Percentiles rank a stretch among this genome's conserved stretches.
phyloP scores from a whole-genome alignment of 352 stramenopile genomes.

The Phytophthora macrochlamydospora region DNA sequence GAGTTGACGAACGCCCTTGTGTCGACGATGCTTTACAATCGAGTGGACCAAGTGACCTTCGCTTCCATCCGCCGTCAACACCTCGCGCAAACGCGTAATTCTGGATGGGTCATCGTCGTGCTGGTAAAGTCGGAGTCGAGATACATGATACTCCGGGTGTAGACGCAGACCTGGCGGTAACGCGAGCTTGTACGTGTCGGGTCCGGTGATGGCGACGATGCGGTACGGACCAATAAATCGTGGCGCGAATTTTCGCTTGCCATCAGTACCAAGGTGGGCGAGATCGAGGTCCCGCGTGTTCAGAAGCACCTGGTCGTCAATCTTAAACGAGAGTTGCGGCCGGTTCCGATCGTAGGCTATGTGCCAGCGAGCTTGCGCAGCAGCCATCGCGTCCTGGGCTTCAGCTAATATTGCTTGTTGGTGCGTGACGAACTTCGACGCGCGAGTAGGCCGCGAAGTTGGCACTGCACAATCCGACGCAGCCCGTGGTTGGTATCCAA shows the following conservation, averaged over 20 bases:
- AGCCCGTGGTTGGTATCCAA: conserved; percentile 4
- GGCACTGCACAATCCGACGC: neutral
- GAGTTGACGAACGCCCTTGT: neutral
- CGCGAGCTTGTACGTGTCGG: neutral
- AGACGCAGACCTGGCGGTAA: conserved; percentile 3
- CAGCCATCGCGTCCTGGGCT: neutral
- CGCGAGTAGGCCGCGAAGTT: neutral
- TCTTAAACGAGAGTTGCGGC: neutral
- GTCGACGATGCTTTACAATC: neutral
- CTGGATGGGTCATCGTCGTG: conserved; percentile 3
- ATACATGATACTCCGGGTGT: conserved; percentile 8
- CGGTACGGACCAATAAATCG: conserved; percentile 8
- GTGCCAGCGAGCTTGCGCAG: neutral
- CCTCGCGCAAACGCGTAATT: neutral
- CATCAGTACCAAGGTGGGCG: neutral
- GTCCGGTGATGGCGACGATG: neutral
- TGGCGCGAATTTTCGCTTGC: conserved; percentile 3
- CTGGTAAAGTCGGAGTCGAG: neutral
- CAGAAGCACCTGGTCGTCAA: conserved; percentile 1
- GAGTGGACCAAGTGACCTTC: conserved; percentile 2
- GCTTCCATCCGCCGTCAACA: neutral
- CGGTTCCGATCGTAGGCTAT: neutral
- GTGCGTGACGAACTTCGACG: neutral
- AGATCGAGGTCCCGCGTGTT: conserved; percentile 1
- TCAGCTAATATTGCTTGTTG: neutral